Percentiles rank a stretch among this genome's conserved stretches.
Evolutionary conservation across 441 rosid species (phyloP).

Genomic region (Omphalea diandra): DNA sequence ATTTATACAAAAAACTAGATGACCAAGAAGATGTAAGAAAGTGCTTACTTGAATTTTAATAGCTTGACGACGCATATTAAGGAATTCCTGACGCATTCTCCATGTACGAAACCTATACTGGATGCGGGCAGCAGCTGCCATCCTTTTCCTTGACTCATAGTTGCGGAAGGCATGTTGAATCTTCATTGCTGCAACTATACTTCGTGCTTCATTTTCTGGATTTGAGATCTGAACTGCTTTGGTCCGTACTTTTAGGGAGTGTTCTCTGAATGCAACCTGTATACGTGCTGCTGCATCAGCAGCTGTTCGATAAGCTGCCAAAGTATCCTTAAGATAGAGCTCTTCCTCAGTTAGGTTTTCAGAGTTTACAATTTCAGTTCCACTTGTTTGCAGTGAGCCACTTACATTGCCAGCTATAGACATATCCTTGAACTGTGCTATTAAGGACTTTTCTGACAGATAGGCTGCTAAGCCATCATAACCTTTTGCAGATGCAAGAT

Average conservation of each 20-base stretch:
- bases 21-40: slow-evolving; percentile 9
- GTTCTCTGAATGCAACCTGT: slow-evolving; percentile 85
- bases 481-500: slow-evolving; percentile 76
- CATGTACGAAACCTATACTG: slow-evolving; percentile 89
- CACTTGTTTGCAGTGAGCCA: slow-evolving; percentile 57
- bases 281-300: slow-evolving; percentile 97
- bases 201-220: slow-evolving; percentile 77
- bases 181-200: slow-evolving; percentile 84
- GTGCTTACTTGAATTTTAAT: slow-evolving; percentile 78
- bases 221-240: slow-evolving; percentile 43
- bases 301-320: slow-evolving; percentile 83
- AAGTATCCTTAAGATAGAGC: slow-evolving; percentile 65
- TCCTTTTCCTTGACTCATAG: slow-evolving; percentile 55
- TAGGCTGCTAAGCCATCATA: slow-evolving; percentile 86
- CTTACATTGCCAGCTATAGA: slow-evolving; percentile 79
- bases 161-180: slow-evolving; percentile 93
- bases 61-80: slow-evolving; percentile 69
- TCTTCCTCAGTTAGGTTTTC: slow-evolving; percentile 62
- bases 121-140: slow-evolving; percentile 84
- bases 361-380: slow-evolving; percentile 34
- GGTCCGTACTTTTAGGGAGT: slow-evolving; percentile 62
- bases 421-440: slow-evolving; percentile 85
- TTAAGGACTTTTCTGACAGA: slow-evolving; percentile 82
- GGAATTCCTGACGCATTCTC: slow-evolving; percentile 73
- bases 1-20: slow-evolving; percentile 2